Evolutionary conservation across 2,329 filamentous ascomycete genomes (phyloP).

Genomic region (Clonostachys chloroleuca): DNA sequence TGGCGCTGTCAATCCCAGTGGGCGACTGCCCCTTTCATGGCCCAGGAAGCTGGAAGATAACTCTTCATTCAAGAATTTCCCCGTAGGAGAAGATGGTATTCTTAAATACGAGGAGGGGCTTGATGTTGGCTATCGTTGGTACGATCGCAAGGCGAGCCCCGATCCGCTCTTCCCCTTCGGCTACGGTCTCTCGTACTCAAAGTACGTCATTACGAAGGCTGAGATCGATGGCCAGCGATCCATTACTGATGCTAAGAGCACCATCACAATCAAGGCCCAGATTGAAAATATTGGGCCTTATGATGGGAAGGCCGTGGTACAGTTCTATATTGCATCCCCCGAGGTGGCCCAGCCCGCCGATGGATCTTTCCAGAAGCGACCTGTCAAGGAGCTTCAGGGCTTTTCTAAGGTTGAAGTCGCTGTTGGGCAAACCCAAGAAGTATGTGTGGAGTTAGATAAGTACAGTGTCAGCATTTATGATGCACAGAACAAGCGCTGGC

Average conservation of each 20-base stretch:
- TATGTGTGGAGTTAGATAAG: no score
- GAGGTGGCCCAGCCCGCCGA: neutral
- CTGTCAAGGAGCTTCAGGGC: constrained; percentile 13
- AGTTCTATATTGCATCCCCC: constrained; percentile 36
- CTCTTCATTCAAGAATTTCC: constrained; percentile 60
- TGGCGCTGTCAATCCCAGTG: constrained; percentile 58
- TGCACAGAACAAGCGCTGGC: no score
- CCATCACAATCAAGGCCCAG: constrained; percentile 19
- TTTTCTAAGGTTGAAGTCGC: constrained; percentile 13
- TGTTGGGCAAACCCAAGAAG: no score
- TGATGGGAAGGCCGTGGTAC: constrained; percentile 45
- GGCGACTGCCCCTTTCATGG: constrained; percentile 59
- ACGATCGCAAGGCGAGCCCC: constrained; percentile 33
- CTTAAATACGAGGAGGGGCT: constrained; percentile 57
- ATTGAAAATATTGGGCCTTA: constrained; percentile 53
- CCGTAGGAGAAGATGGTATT: constrained; percentile 51
- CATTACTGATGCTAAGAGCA: neutral
- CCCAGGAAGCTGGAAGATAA: constrained; percentile 47
- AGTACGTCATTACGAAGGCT: constrained; percentile 33
- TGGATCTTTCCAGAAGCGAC: constrained; percentile 4
- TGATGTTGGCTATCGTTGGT: constrained; percentile 60
- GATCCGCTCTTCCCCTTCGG: constrained; percentile 59
- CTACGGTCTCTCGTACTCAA: constrained; percentile 63
- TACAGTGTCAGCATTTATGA: no score
- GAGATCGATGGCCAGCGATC: neutral